Evolutionary conservation across 1,139 yeast species (phyloP).

Genomic region (Sugiyamaella pinicola): DNA sequence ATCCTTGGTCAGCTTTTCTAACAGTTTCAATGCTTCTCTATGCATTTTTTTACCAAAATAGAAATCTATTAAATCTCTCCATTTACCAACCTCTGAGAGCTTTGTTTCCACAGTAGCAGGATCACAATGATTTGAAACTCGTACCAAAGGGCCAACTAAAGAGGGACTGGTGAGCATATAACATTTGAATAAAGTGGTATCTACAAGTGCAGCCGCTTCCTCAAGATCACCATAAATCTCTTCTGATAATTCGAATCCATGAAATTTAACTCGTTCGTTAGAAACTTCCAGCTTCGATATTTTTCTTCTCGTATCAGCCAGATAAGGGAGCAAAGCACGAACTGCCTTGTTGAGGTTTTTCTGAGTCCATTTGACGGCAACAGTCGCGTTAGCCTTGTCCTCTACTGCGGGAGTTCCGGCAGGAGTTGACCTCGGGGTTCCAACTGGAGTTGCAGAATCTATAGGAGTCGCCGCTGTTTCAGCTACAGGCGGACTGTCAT

Average conservation of each 20-base stretch:
- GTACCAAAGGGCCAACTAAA: slow-evolving; percentile 77
- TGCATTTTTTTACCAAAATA: slow-evolving; percentile 67
- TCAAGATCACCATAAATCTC: slow-evolving; percentile 41
- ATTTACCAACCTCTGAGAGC: slow-evolving; percentile 54
- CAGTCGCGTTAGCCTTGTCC: not conserved
- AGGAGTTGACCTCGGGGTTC: not conserved
- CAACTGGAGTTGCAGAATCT: not conserved
- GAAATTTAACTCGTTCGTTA: slow-evolving; percentile 32
- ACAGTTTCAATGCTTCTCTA: slow-evolving; percentile 64
- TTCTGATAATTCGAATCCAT: slow-evolving; percentile 36
- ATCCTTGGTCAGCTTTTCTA: slow-evolving; percentile 43
- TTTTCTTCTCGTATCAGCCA: slow-evolving; percentile 55
- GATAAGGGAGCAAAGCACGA: slow-evolving; percentile 55
- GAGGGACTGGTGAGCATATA: slow-evolving; percentile 69
- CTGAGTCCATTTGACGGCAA: slow-evolving; percentile 3
- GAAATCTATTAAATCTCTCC: slow-evolving; percentile 77
- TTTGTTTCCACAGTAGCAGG: slow-evolving; percentile 60
- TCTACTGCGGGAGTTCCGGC: not conserved
- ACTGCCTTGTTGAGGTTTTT: slow-evolving; percentile 47
- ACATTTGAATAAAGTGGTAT: slow-evolving; percentile 76
- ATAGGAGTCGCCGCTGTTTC: not conserved
- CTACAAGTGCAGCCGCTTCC: slow-evolving; percentile 58
- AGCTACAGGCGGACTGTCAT: not conserved
- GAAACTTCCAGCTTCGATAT: slow-evolving; percentile 40
- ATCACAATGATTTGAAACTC: slow-evolving; percentile 76